Evolutionary conservation across 345 rosid species (phyloP), one percentile per base, ranked within the genome.

Genomic region (Eutrema yunnanense): DNA sequence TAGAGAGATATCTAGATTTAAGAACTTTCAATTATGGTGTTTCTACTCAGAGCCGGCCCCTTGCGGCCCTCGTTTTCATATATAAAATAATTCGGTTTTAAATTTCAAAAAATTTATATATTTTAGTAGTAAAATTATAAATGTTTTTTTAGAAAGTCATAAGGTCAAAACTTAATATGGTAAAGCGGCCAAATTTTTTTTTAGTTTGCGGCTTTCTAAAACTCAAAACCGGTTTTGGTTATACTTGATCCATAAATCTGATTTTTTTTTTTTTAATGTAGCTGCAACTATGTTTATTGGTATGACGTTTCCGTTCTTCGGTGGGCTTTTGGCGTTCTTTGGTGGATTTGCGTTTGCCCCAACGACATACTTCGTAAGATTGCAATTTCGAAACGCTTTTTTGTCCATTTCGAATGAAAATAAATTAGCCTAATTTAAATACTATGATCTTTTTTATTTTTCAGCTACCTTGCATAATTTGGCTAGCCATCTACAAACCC

Each of bases 341-440:
- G 96, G 96, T 53, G 96, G 96, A 78, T 88, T 90, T 58, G 96
- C 90, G 64, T 91, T 88, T 73, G 90, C 97, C 12, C 92, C 96
- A 6, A 91, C 97, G 9, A 84, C 97, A 32, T 88, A 84, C 67
- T 88, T 88, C 42, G 92, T 91, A 76, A 84, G 92, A 49, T 44
- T 32, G 13, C 40, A 10, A 33, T 58, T 49, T 56, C 38, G 38
- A 56, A 44, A 48, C 61, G 34, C 8, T 55, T 48, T 54, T 32
- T 32, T 11, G 26, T 29, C 36, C 36, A 41, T 1, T 34, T 40
- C n/a, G n/a, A 40, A 19, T 36, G 36, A 38, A 6, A 33, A 12
- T 8, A 72, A 53, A 38, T 19, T 57, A 54, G 9, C 1, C 67
- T 14, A 55, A 54, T 8, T 65, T 42, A 22, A 55, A 41, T 19